Percentiles rank a stretch among this genome's conserved stretches.
Evolutionary conservation across 2,329 filamentous ascomycete species (phyloP).

Genomic region (Cytospora leucostoma): DNA sequence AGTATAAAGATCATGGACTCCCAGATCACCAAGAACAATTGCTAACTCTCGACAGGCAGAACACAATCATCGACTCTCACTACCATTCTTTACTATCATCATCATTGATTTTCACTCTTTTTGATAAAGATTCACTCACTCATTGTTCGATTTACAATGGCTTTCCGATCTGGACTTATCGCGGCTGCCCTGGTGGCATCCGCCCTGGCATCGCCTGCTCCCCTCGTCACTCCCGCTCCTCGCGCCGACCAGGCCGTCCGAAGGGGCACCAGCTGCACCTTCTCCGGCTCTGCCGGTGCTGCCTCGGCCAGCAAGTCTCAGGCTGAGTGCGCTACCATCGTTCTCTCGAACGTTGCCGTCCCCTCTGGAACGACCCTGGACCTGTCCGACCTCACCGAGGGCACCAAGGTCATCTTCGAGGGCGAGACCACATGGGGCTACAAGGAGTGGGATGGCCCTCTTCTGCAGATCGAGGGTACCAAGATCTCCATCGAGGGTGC

Average conservation of each 20-base stretch:
- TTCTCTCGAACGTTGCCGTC: slow-evolving; percentile 53
- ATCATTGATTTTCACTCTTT: slow-evolving; percentile 15
- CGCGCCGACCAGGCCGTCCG: slow-evolving; percentile 12
- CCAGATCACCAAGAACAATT: neutral
- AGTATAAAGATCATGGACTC: slow-evolving; percentile 13
- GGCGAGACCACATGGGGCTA: slow-evolving; percentile 68
- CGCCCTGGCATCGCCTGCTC: slow-evolving; percentile 22
- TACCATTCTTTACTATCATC: slow-evolving; percentile 9
- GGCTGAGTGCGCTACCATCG: slow-evolving; percentile 56
- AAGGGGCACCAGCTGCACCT: slow-evolving; percentile 49
- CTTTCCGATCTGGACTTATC: slow-evolving; percentile 15
- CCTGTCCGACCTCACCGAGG: slow-evolving; percentile 49
- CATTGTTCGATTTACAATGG: slow-evolving; percentile 14
- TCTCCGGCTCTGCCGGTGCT: slow-evolving; percentile 48
- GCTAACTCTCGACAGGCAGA: neutral
- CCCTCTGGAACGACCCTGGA: slow-evolving; percentile 61
- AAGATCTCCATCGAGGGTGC: slow-evolving; percentile 55
- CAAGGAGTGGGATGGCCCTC: slow-evolving; percentile 64
- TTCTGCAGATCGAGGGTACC: slow-evolving; percentile 61
- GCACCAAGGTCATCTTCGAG: slow-evolving; percentile 58
- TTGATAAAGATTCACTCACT: slow-evolving; percentile 1
- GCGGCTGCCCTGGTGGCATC: slow-evolving; percentile 26
- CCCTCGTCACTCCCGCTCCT: slow-evolving; percentile 16
- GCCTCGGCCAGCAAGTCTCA: slow-evolving; percentile 45
- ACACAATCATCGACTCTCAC: slow-evolving; percentile 10